A percentile compares a stretch with the other conserved stretches of the same genome.
Conservation (phyloP, 306 rosid species). For the Begonia loranthoides region DNA sequence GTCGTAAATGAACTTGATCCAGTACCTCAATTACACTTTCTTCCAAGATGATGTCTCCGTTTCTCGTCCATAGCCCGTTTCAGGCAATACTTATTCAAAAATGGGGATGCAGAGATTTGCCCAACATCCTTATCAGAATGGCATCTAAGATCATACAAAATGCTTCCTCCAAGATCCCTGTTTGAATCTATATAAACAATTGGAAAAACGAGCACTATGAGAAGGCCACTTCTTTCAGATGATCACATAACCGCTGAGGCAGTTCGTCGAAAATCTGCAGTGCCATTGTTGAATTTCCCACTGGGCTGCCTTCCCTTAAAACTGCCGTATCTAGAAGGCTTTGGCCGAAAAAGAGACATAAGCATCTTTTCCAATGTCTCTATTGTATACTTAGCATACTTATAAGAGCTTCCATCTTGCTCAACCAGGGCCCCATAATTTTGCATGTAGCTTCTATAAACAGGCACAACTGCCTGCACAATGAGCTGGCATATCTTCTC, state of each 20-base stretch:
- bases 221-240: constrained; percentile 12
- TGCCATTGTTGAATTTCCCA: constrained; percentile 57
- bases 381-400: constrained; percentile 78
- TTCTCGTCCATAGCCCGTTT: no score
- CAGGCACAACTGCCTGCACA: constrained; percentile 93
- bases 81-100: no score
- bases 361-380: constrained; percentile 90
- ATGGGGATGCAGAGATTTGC: no score
- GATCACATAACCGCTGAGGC: constrained; percentile 62
- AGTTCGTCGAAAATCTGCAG: constrained; percentile 61
- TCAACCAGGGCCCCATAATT: constrained; percentile 97
- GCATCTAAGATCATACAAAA: no score
- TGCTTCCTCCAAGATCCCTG: constrained; percentile 14
- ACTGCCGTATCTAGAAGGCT: constrained; percentile 64
- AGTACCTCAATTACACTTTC: no score
- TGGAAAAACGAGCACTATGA: constrained; percentile 11
- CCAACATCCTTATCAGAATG: no score
- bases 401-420: constrained; percentile 72
- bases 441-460: constrained; percentile 98
- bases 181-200: constrained; percentile 31
- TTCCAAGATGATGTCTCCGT: no score
- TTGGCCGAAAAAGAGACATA: constrained; percentile 61
- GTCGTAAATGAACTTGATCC: no score
- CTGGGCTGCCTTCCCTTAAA: constrained; percentile 54
- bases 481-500: constrained; percentile 82